Evolutionary conservation across 352 stramenopile genomes (phyloP).

Genomic region (Chrysophaeum taylorii): DNA sequence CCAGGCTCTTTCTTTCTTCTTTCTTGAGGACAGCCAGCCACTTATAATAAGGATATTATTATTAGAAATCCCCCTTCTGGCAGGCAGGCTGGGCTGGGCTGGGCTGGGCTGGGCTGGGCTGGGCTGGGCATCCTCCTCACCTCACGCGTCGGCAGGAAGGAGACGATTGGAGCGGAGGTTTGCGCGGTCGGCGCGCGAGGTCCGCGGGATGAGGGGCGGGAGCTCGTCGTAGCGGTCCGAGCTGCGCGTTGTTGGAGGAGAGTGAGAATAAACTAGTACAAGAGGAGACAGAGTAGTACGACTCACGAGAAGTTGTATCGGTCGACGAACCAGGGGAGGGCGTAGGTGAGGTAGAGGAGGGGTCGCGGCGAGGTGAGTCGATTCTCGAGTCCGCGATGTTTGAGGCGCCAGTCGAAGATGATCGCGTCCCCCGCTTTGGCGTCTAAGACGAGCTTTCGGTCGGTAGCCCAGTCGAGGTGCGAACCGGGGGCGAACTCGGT

Average conservation of each 20-base stretch:
- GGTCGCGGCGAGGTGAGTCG: neutral
- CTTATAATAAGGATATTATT: too few species aligned
- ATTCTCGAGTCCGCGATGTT: conserved; percentile 31
- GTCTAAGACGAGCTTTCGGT: conserved; percentile 40
- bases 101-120: too few species aligned
- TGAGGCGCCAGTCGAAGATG: conserved; percentile 57
- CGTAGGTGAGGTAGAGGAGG: conserved; percentile 11
- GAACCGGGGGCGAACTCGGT: conserved; percentile 53
- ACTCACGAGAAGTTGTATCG: neutral
- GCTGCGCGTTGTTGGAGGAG: conserved; percentile 1
- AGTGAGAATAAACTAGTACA: neutral
- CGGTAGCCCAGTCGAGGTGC: conserved; percentile 44
- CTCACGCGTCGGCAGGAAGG: too few species aligned
- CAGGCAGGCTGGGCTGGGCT: too few species aligned
- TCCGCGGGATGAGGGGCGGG: neutral
- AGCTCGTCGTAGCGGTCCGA: neutral
- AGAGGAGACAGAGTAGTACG: neutral
- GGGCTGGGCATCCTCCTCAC: too few species aligned
- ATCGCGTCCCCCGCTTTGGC: conserved; percentile 41
- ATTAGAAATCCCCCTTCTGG: too few species aligned
- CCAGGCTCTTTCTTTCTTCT: too few species aligned
- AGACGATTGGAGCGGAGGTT: neutral
- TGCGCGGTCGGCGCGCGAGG: neutral
- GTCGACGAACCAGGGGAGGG: neutral
- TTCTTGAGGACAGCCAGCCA: too few species aligned